Percentiles rank a stretch among this genome's conserved stretches.
phyloP scores from a whole-genome alignment of 257 asterid species.

The Plantago ovata region DNA sequence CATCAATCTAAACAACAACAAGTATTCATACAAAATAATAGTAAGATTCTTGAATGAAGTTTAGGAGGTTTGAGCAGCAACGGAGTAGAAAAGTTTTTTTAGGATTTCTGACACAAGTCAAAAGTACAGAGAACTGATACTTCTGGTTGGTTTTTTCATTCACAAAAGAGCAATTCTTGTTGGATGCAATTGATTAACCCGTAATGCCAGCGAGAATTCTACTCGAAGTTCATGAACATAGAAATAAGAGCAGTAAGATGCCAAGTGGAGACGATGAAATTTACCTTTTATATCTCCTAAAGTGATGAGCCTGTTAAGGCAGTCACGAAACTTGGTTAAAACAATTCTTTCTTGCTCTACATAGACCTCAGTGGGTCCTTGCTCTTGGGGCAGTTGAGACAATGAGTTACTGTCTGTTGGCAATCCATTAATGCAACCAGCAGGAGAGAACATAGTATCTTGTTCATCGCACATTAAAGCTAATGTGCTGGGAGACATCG shows the following conservation, averaged over 20 bases:
- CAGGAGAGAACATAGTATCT: slow-evolving; percentile 61
- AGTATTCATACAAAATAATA: neutral
- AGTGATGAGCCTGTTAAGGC: slow-evolving; percentile 88
- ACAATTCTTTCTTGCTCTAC: slow-evolving; percentile 89
- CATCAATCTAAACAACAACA: neutral
- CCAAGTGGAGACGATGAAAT: slow-evolving; percentile 22
- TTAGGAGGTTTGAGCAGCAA: too few species aligned
- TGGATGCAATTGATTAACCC: neutral
- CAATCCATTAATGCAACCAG: slow-evolving; percentile 47
- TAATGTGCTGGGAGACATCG: slow-evolving; percentile 92
- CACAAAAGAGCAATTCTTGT: too few species aligned
- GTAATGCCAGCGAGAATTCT: neutral
- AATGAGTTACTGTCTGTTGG: slow-evolving; percentile 34
- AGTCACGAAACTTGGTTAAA: slow-evolving; percentile 82
- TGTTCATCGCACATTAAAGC: slow-evolving; percentile 97
- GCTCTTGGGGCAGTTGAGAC: slow-evolving; percentile 49
- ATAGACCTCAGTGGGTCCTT: slow-evolving; percentile 52
- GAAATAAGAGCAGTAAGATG: slow-evolving; percentile 8
- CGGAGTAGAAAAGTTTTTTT: too few species aligned
- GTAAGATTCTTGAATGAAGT: too few species aligned
- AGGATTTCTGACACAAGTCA: too few species aligned
- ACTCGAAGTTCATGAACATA: neutral
- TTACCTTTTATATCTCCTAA: slow-evolving; percentile 86
- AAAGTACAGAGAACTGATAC: too few species aligned
- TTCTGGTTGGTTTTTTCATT: too few species aligned